Evolutionary conservation across 2,329 filamentous ascomycete species (phyloP).

Genomic region (Rutstroemia sydowiana): DNA sequence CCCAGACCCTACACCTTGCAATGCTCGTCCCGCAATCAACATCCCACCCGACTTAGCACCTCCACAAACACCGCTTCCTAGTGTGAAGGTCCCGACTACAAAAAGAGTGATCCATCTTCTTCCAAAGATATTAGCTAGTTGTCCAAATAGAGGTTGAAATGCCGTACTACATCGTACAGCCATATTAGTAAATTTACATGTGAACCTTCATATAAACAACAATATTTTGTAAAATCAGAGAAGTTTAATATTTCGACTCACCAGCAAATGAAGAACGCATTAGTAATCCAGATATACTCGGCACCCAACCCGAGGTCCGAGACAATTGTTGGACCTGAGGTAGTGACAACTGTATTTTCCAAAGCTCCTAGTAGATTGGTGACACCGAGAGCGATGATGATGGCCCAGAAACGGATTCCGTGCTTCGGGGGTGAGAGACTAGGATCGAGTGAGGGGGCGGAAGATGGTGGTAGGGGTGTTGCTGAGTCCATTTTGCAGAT

Average conservation of each 20-base stretch:
- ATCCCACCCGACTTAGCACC: conserved; percentile 36
- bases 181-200: too few relatives aligned
- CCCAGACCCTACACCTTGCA: conserved; percentile 20
- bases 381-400: too few relatives aligned
- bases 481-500: too few relatives aligned
- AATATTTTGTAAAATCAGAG: too few relatives aligned
- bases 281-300: conserved; percentile 66
- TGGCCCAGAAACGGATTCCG: too few relatives aligned
- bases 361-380: conserved; percentile 20
- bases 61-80: conserved; percentile 47
- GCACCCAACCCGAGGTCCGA: conserved; percentile 39
- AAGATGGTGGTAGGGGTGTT: too few relatives aligned
- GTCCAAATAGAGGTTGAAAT: conserved; percentile 31
- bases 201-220: too few relatives aligned
- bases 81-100: conserved; percentile 39
- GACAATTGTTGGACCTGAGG: conserved; percentile 50
- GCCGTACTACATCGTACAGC: not conserved
- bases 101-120: conserved; percentile 36
- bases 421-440: too few relatives aligned
- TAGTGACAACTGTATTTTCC: conserved; percentile 46
- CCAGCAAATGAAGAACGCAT: conserved; percentile 62
- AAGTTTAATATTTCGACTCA: too few relatives aligned
- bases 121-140: conserved; percentile 46
- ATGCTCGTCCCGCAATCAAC: conserved; percentile 42
- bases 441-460: too few relatives aligned